Conservation (phyloP, 768 basidiomycete species). For the Amanita brunnescens region DNA sequence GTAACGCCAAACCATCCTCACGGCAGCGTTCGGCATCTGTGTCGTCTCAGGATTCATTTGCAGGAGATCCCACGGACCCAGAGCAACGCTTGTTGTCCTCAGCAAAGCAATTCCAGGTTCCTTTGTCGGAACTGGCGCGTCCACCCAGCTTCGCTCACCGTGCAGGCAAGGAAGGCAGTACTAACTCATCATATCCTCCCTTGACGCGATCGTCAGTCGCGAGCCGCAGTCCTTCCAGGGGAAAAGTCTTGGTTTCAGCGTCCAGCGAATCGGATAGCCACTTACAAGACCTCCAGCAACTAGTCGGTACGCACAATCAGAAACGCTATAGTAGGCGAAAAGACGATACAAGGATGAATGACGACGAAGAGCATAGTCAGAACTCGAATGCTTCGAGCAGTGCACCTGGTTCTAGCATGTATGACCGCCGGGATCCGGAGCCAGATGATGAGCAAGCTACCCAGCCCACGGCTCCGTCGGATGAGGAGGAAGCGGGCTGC, state of each 20-base stretch:
- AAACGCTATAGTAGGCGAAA: background rate
- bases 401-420: constrained; percentile 4
- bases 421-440: background rate
- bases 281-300: background rate
- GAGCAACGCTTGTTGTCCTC: constrained; percentile 36
- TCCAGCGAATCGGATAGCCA: background rate
- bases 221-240: background rate
- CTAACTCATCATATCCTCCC: background rate
- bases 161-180: constrained; percentile 11
- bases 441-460: constrained; percentile 13
- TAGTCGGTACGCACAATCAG: background rate
- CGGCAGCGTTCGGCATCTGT: constrained; percentile 9
- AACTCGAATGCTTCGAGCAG: constrained; percentile 4
- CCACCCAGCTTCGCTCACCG: constrained; percentile 5
- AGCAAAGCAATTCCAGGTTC: constrained; percentile 44
- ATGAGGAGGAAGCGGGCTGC: constrained; percentile 12
- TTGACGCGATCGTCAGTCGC: background rate
- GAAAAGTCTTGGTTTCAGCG: background rate
- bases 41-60: constrained; percentile 58
- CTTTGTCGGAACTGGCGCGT: constrained; percentile 45
- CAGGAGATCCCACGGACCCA: constrained; percentile 39
- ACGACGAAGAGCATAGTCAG: constrained; percentile 4
- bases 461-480: constrained; percentile 27
- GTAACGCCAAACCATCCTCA: background rate
- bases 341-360: background rate